phyloP scores from a whole-genome alignment of 306 rosid genomes.

The Prunus campanulata region DNA sequence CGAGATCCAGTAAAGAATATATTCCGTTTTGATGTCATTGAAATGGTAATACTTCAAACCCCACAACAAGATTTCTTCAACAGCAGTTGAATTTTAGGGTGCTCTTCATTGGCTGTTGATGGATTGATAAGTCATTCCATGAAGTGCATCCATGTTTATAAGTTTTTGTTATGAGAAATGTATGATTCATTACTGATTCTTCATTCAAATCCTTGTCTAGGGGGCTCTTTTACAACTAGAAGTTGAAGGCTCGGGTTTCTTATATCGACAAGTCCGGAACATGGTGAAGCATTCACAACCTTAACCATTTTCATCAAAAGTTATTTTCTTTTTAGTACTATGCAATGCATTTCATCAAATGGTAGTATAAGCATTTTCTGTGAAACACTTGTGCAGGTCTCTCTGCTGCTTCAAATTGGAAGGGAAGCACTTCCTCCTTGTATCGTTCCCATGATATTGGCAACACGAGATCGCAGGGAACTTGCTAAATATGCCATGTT shows the following conservation, averaged over 20 bases:
- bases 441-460: slow-evolving; percentile 66
- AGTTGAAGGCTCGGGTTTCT: slow-evolving; percentile 95
- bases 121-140: slow-evolving; percentile 4
- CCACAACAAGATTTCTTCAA: slow-evolving; percentile 12
- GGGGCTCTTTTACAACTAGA: slow-evolving; percentile 53
- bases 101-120: background rate
- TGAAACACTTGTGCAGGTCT: slow-evolving; percentile 47
- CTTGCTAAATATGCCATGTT: slow-evolving; percentile 71
- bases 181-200: background rate
- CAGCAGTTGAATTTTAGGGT: background rate
- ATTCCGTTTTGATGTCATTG: slow-evolving; percentile 61
- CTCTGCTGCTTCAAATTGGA: slow-evolving; percentile 80
- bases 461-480: slow-evolving; percentile 70
- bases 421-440: slow-evolving; percentile 80
- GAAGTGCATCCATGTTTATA: background rate
- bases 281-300: slow-evolving; percentile 54
- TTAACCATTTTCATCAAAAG: background rate
- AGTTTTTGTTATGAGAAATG: background rate
- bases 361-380: background rate
- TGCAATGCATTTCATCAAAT: background rate
- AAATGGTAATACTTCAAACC: slow-evolving; percentile 48
- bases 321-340: background rate
- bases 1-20: slow-evolving; percentile 71
- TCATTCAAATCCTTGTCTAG: slow-evolving; percentile 24
- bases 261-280: slow-evolving; percentile 91